phyloP scores from a whole-genome alignment of 2,329 filamentous ascomycete genomes.

The Didymella keratinophila region DNA sequence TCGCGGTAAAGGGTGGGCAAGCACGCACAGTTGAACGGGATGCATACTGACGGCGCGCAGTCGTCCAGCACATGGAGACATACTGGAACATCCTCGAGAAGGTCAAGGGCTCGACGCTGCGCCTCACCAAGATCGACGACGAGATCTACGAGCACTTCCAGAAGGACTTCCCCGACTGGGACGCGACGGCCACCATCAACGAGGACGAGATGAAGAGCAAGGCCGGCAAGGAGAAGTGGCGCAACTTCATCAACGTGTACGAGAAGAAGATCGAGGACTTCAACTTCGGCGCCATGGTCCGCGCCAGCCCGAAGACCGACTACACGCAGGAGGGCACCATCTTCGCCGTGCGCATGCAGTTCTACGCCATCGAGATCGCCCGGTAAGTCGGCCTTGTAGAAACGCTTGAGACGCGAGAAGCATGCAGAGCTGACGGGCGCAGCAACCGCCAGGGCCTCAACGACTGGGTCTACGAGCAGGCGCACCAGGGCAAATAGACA shows the following conservation, averaged over 20 bases:
- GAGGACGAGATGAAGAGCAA: conserved; percentile 99
- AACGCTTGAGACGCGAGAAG: background rate
- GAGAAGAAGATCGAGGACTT: conserved; percentile 96
- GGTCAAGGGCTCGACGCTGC: conserved; percentile 84
- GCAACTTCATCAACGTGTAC: conserved; percentile 91
- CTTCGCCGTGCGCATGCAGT: conserved; percentile 85
- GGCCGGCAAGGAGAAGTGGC: conserved; percentile 90
- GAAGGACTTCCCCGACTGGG: conserved; percentile 89
- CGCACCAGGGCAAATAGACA: conserved; percentile 58
- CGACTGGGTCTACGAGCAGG: conserved; percentile 94
- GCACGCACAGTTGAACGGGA: conserved; percentile 28
- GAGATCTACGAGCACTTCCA: conserved; percentile 92
- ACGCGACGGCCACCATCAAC: conserved; percentile 79
- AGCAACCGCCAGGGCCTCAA: conserved; percentile 88
- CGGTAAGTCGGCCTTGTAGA: conserved; percentile 58
- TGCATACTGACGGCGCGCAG: conserved; percentile 53
- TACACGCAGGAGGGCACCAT: conserved; percentile 91
- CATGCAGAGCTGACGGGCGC: conserved; percentile 28
- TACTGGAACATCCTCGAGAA: conserved; percentile 97
- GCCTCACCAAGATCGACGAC: conserved; percentile 92
- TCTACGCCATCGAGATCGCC: conserved; percentile 79
- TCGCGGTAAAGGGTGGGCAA: conserved; percentile 86
- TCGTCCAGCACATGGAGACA: conserved; percentile 93
- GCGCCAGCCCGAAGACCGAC: conserved; percentile 78
- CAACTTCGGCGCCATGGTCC: conserved; percentile 96